These are phyloP conservation scores for Paramecium sonneborni DNA, from an alignment of 73 alveolate genomes.

Conservation along the genomic window DNA sequence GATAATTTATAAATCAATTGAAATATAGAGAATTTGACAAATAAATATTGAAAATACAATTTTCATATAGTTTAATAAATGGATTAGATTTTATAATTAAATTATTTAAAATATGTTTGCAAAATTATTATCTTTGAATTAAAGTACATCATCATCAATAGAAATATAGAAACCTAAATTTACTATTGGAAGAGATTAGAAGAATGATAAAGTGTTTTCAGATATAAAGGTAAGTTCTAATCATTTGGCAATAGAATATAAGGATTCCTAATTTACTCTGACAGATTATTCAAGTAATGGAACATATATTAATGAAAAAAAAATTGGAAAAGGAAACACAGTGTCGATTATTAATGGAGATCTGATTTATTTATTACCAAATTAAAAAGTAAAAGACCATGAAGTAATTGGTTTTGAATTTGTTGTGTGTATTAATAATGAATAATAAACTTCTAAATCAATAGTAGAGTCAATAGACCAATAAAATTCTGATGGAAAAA, in stretches of 20 bases:
- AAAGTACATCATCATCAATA: neutral
- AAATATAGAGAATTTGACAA: no score
- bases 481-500: neutral
- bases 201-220: neutral
- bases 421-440: neutral
- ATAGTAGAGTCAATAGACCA: neutral
- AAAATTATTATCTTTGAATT: neutral
- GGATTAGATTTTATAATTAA: neutral
- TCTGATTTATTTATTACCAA: neutral
- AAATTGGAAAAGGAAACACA: neutral
- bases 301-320: constrained; percentile 11
- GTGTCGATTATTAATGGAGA: neutral
- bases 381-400: neutral
- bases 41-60: no score
- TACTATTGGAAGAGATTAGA: neutral
- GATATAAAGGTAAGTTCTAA: neutral
- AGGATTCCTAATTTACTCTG: neutral
- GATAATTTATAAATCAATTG: no score
- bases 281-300: neutral
- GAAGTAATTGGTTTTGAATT: neutral
- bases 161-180: neutral
- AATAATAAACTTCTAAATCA: neutral
- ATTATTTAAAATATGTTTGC: neutral
- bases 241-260: neutral
- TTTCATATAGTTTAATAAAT: neutral